phyloP scores from a whole-genome alignment of 148 eudicot genomes.

The Diospyros kaki region DNA sequence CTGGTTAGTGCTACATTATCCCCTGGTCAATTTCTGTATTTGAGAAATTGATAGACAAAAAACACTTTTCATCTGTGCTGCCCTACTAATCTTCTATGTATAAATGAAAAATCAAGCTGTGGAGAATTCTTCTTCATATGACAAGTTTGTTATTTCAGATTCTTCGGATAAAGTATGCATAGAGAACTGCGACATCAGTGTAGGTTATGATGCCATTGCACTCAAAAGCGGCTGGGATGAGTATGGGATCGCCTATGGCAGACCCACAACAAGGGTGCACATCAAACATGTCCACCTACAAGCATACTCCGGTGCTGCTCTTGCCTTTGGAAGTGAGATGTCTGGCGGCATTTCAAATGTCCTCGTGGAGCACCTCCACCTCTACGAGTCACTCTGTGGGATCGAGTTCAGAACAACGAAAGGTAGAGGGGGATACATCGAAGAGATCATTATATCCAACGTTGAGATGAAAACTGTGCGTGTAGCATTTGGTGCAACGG shows the following conservation, averaged over 20 bases:
- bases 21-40: no score
- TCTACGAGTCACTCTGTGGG: slow-evolving; percentile 30
- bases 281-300: slow-evolving; percentile 39
- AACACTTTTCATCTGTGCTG: no score
- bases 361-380: slow-evolving; percentile 21
- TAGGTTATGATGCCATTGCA: slow-evolving; percentile 40
- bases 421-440: slow-evolving; percentile 44
- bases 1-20: background rate
- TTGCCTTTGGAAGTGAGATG: slow-evolving; percentile 50
- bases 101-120: background rate
- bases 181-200: slow-evolving; percentile 40
- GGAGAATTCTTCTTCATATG: background rate
- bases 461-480: slow-evolving; percentile 26
- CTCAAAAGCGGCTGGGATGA: slow-evolving; percentile 58
- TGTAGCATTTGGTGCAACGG: slow-evolving; percentile 33
- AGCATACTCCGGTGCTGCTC: slow-evolving; percentile 39
- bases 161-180: slow-evolving; percentile 50
- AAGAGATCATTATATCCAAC: slow-evolving; percentile 25
- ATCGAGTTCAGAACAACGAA: slow-evolving; percentile 34
- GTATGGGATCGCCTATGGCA: slow-evolving; percentile 35
- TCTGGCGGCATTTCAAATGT: slow-evolving; percentile 46
- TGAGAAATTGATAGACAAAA: no score
- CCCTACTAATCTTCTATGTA: no score
- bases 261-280: slow-evolving; percentile 35
- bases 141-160: slow-evolving; percentile 20